Percentiles rank a stretch among this genome's conserved stretches.
Evolutionary conservation across 2,329 filamentous ascomycete genomes (phyloP).

Genomic region (Verticillium nubilum): DNA sequence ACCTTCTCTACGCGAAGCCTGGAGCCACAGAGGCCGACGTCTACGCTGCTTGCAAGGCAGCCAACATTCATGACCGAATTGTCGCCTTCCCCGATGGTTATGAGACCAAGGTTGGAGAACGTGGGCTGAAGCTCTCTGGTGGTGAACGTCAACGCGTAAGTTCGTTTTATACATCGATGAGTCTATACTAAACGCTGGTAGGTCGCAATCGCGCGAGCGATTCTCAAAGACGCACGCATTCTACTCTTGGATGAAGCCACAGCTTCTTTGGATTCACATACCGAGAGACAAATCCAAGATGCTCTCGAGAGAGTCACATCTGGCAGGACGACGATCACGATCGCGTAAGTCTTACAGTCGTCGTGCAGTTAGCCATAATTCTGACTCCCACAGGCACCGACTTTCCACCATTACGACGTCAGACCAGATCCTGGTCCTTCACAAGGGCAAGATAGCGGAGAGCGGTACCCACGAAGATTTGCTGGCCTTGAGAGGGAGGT

Average conservation of each 20-base stretch:
- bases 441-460: conserved; percentile 45
- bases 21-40: conserved; percentile 43
- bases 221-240: conserved; percentile 65
- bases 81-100: conserved; percentile 48
- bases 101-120: conserved; percentile 46
- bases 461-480: conserved; percentile 43
- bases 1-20: conserved; percentile 46
- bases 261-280: conserved; percentile 60
- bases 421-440: conserved; percentile 49
- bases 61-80: conserved; percentile 51
- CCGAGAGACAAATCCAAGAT: conserved; percentile 52
- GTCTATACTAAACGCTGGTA: conserved; percentile 6
- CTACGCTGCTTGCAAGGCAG: conserved; percentile 43
- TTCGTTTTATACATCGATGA: not conserved
- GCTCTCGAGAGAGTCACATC: conserved; percentile 41
- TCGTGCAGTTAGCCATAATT: not conserved
- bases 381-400: conserved; percentile 34
- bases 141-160: conserved; percentile 53
- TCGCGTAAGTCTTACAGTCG: conserved; percentile 32
- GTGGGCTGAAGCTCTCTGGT: conserved; percentile 50
- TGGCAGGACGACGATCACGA: conserved; percentile 47
- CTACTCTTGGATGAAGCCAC: conserved; percentile 69
- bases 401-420: conserved; percentile 52
- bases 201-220: conserved; percentile 56
- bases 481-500: conserved; percentile 37